Conservation (phyloP, 768 basidiomycete genomes). For the Suillus weaverae region DNA sequence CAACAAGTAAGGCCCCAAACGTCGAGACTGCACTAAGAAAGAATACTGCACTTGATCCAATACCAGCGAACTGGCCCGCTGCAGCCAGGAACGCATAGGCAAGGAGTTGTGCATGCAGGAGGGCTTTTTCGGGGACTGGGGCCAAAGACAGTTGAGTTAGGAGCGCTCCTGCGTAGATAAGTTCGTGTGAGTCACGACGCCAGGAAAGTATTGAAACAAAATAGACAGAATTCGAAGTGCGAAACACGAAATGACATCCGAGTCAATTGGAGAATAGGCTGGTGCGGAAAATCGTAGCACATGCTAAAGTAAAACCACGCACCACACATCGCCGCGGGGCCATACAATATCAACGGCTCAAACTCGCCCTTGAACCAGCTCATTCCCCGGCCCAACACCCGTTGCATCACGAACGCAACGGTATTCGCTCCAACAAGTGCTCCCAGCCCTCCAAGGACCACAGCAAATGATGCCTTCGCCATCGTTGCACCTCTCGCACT, state of each 20-base stretch:
- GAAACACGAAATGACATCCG: background rate
- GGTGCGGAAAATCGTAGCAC: too few species aligned
- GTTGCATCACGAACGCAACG: constrained; percentile 68
- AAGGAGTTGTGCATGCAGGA: constrained; percentile 62
- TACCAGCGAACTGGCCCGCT: constrained; percentile 56
- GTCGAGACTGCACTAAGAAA: constrained; percentile 63
- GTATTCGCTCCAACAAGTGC: constrained; percentile 65
- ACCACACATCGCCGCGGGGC: constrained; percentile 74
- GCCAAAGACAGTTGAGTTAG: constrained; percentile 59
- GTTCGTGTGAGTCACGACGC: background rate
- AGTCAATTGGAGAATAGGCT: background rate
- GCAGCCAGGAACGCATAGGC: constrained; percentile 57
- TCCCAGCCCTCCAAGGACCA: constrained; percentile 52
- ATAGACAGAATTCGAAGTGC: background rate
- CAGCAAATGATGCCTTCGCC: constrained; percentile 46
- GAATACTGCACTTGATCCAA: constrained; percentile 79
- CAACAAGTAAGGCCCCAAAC: constrained; percentile 54
- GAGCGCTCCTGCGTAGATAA: constrained; percentile 51
- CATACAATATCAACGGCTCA: constrained; percentile 66
- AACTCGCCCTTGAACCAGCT: constrained; percentile 85
- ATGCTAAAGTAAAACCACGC: constrained; percentile 20
- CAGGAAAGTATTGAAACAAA: background rate
- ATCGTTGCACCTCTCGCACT: constrained; percentile 23
- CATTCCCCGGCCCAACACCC: constrained; percentile 64
- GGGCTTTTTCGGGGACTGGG: constrained; percentile 9